Percentiles rank a stretch among this genome's conserved stretches.
Evolutionary conservation across 1,139 yeast genomes (phyloP).

Genomic region (Blastobotrys illinoisensis): DNA sequence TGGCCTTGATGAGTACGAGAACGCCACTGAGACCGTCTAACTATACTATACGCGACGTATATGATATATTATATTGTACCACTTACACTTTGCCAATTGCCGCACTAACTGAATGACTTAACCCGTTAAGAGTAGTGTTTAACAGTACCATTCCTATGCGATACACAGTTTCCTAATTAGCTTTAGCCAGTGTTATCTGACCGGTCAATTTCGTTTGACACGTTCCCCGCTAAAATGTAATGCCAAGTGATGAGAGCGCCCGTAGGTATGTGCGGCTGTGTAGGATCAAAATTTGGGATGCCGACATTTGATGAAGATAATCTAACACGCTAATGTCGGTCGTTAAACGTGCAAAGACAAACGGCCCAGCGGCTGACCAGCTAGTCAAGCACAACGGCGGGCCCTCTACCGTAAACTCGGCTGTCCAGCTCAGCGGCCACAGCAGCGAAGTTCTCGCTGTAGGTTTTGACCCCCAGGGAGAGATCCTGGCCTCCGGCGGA

Average conservation of each 20-base stretch:
- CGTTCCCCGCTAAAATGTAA: too few relatives aligned
- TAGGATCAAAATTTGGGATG: neutral
- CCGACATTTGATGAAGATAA: neutral
- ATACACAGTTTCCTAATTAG: too few relatives aligned
- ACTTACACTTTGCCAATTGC: too few relatives aligned
- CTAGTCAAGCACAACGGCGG: neutral
- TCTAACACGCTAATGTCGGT: neutral
- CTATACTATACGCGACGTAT: neutral
- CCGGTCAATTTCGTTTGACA: too few relatives aligned
- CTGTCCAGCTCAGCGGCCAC: conserved; percentile 22
- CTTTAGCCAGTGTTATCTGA: too few relatives aligned
- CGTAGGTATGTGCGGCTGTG: neutral
- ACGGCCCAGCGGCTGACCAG: neutral
- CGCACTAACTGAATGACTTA: too few relatives aligned
- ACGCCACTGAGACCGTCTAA: conserved; percentile 29
- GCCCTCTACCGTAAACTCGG: neutral
- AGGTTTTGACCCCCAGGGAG: conserved; percentile 30
- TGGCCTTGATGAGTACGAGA: conserved; percentile 22
- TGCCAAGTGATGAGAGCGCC: too few relatives aligned
- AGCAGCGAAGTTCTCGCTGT: conserved; percentile 30
- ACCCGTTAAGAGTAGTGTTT: too few relatives aligned
- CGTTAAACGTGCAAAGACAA: neutral
- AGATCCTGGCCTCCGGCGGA: conserved; percentile 32
- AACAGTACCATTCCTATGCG: too few relatives aligned
- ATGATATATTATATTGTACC: neutral